Evolutionary conservation across 2,329 filamentous ascomycete genomes (phyloP), one percentile per base, ranked within the genome.

Genomic region (Sarocladium oryzae): DNA sequence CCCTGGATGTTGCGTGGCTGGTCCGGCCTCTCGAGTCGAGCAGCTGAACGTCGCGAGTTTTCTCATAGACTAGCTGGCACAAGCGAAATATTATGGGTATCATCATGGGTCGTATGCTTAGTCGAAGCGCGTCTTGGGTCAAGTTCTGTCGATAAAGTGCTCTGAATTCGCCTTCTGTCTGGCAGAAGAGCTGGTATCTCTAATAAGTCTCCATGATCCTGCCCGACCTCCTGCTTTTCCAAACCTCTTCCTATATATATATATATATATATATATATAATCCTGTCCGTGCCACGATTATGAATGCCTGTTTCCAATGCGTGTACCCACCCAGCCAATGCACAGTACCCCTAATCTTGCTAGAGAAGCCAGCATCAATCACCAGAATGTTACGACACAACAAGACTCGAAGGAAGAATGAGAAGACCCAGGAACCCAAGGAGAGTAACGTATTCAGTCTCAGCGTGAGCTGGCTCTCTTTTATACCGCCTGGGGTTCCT

Each of bases 391-490:
- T 6, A 20, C 36, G n/a, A 21, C 36, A 15, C 55, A 53, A 57
- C 30, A 54, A 48, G 49, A 48, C 35, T 54, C 52, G 52, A 58
- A 56, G 51, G 53, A 56, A 55, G 51, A 56, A 56, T 54, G 56
- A 56, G 56, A n/a, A n/a, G n/a, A n/a, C n/a, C n/a, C n/a, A n/a
- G n/a, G n/a, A n/a, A n/a, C n/a, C n/a, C n/a, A n/a, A n/a, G n/a
- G n/a, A n/a, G n/a, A n/a, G n/a, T n/a, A n/a, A 21, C 10, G 16
- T 18, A 41, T 32, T 23, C 26, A 50, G 41, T 62, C 67, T 81
- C 30, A 82, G 77, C 51, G 77, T 77, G 50, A 82, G 66, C 57
- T 80, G 78, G 53, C 46, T 26, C 33, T 5, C 24, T 16, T n/a
- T 49, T 49, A 49, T 21, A 49, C 46, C 13, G 46, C 46, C 32